Evolutionary conservation across 176 grass and related monocot species (phyloP).

Genomic region (Musa beccarii): DNA sequence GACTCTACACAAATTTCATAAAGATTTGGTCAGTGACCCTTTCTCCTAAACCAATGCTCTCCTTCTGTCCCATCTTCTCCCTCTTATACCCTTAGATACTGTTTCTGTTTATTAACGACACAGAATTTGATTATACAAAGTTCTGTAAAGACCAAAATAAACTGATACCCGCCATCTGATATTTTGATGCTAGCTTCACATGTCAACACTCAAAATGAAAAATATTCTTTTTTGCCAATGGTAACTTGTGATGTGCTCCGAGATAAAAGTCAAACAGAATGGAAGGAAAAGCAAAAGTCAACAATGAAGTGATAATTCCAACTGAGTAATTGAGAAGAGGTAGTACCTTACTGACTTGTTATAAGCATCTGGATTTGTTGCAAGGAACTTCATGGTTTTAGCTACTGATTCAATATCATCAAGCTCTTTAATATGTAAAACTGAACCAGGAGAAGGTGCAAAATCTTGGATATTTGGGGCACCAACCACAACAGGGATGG

Average conservation of each 20-base stretch:
- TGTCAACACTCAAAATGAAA: too few species aligned
- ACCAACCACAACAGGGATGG: conserved; percentile 86
- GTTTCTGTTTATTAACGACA: too few species aligned
- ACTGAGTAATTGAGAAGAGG: neutral
- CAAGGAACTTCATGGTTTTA: conserved; percentile 72
- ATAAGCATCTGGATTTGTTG: conserved; percentile 57
- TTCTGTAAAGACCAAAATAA: too few species aligned
- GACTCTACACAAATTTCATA: too few species aligned
- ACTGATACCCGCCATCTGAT: too few species aligned
- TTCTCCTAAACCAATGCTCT: too few species aligned
- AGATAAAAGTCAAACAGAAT: neutral
- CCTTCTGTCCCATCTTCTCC: too few species aligned
- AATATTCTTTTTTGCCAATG: neutral
- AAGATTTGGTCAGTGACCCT: too few species aligned
- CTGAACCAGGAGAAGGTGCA: conserved; percentile 61
- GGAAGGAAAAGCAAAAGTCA: neutral
- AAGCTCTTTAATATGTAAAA: conserved; percentile 92
- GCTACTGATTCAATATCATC: conserved; percentile 59
- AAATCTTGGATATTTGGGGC: conserved; percentile 95
- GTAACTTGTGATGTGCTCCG: neutral
- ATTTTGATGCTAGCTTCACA: too few species aligned
- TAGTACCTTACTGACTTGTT: conserved; percentile 78
- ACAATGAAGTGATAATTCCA: neutral
- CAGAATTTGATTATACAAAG: too few species aligned
- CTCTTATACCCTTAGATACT: too few species aligned